Evolutionary conservation across 495 filamentous ascomycete genomes (phyloP).

Genomic region (Aspergillus hancockii): DNA sequence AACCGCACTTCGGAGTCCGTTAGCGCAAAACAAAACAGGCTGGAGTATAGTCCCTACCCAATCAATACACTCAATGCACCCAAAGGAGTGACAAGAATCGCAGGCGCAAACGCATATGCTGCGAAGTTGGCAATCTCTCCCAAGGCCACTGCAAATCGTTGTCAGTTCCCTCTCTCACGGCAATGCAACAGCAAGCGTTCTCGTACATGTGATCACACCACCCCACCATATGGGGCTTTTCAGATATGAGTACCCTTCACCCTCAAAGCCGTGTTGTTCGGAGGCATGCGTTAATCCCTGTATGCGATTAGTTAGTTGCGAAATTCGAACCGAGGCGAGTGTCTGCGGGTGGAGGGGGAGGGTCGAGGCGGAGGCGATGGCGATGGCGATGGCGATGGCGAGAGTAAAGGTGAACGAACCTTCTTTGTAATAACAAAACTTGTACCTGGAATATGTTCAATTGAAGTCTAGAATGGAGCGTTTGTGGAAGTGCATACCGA

Average conservation of each 20-base stretch:
- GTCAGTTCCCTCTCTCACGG: constrained; percentile 20
- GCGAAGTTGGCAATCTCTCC: constrained; percentile 96
- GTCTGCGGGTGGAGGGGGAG: constrained; percentile 10
- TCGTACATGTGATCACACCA: constrained; percentile 82
- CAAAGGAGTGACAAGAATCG: constrained; percentile 92
- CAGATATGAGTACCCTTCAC: constrained; percentile 92
- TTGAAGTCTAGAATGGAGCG: background rate
- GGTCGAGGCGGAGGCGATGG: too few relatives aligned
- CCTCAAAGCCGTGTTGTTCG: constrained; percentile 91
- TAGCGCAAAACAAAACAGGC: constrained; percentile 20
- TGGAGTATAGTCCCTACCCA: constrained; percentile 52
- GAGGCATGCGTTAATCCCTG: constrained; percentile 89
- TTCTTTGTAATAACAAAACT: constrained; percentile 96
- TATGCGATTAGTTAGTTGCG: constrained; percentile 22
- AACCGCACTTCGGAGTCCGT: constrained; percentile 64
- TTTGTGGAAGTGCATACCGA: constrained; percentile 61
- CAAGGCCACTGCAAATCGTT: constrained; percentile 57
- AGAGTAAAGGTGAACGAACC: constrained; percentile 47
- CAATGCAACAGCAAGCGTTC: constrained; percentile 2
- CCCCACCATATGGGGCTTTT: constrained; percentile 94
- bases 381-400: constrained; percentile 16
- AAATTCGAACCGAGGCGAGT: background rate
- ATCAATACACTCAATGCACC: constrained; percentile 93
- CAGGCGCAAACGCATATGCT: constrained; percentile 96
- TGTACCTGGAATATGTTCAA: constrained; percentile 57